phyloP scores from a whole-genome alignment of 2,329 filamentous ascomycete genomes.

The Xylariaceae sp. region DNA sequence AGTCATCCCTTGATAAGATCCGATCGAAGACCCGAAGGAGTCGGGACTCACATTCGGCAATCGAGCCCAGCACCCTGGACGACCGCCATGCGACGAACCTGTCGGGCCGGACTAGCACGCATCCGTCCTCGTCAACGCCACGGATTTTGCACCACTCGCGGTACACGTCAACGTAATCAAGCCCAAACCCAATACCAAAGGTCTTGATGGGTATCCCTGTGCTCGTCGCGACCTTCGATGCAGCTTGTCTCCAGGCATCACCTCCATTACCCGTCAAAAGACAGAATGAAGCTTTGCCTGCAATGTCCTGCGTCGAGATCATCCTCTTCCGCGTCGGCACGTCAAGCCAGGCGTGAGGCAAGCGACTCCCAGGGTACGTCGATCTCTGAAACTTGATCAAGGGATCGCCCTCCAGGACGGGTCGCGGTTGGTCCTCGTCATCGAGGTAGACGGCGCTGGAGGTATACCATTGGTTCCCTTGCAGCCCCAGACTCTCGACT shows the following conservation, averaged over 20 bases:
- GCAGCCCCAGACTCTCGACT: constrained; percentile 33
- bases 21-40: constrained; percentile 16
- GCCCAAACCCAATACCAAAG: constrained; percentile 51
- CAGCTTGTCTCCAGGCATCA: constrained; percentile 48
- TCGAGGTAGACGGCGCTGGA: constrained; percentile 33
- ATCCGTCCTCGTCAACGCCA: constrained; percentile 54
- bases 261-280: constrained; percentile 54
- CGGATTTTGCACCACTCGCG: constrained; percentile 52
- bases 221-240: constrained; percentile 27
- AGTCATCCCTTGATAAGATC: constrained; percentile 9
- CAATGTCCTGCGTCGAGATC: constrained; percentile 56
- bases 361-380: constrained; percentile 55
- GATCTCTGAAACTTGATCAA: constrained; percentile 23
- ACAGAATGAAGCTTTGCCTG: constrained; percentile 49
- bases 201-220: constrained; percentile 43
- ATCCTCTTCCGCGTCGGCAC: constrained; percentile 36
- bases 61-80: constrained; percentile 2
- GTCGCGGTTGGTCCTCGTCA: constrained; percentile 18
- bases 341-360: constrained; percentile 63
- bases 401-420: constrained; percentile 25
- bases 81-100: constrained; percentile 52
- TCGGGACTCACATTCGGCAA: constrained; percentile 13
- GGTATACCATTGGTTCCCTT: constrained; percentile 47
- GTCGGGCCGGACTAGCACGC: constrained; percentile 55
- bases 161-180: constrained; percentile 60